phyloP scores from a whole-genome alignment of 2,329 filamentous ascomycete genomes.

The Alternaria brassicicola region DNA sequence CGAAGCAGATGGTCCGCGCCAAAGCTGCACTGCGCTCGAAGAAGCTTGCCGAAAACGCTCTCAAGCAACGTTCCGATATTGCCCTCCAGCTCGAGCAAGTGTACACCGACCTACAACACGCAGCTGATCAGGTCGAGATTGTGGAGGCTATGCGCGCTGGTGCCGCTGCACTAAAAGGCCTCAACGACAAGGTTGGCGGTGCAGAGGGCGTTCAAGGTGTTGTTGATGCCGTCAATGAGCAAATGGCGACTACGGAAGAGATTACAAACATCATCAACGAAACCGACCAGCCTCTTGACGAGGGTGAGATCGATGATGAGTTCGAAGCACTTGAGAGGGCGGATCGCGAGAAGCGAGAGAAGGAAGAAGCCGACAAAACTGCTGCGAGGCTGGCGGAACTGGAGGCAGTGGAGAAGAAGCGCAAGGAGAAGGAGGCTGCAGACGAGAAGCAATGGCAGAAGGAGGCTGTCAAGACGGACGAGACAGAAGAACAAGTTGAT shows the following conservation, averaged over 20 bases:
- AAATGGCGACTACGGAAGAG: conserved; percentile 78
- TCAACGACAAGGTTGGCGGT: conserved; percentile 81
- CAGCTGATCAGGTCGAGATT: conserved; percentile 81
- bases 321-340: conserved; percentile 72
- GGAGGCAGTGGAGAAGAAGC: conserved; percentile 44
- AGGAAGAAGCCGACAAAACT: conserved; percentile 58
- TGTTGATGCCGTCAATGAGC: conserved; percentile 74
- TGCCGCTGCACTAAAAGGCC: conserved; percentile 69
- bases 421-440: conserved; percentile 53
- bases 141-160: conserved; percentile 83
- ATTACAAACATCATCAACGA: conserved; percentile 78
- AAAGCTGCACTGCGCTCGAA: conserved; percentile 80
- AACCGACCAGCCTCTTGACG: conserved; percentile 63
- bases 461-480: conserved; percentile 22
- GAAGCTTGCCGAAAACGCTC: conserved; percentile 77
- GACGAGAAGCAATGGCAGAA: conserved; percentile 52
- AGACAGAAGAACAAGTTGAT: conserved; percentile 19
- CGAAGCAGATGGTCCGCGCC: conserved; percentile 76
- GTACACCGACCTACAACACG: conserved; percentile 82
- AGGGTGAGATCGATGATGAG: conserved; percentile 86
- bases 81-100: conserved; percentile 83
- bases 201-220: conserved; percentile 76
- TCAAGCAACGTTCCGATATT: conserved; percentile 73
- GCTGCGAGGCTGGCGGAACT: conserved; percentile 52
- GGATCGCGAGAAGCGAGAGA: conserved; percentile 80